Base-by-base conservation (phyloP, 176 grass and related monocot species). In the Carex scoparia region DNA sequence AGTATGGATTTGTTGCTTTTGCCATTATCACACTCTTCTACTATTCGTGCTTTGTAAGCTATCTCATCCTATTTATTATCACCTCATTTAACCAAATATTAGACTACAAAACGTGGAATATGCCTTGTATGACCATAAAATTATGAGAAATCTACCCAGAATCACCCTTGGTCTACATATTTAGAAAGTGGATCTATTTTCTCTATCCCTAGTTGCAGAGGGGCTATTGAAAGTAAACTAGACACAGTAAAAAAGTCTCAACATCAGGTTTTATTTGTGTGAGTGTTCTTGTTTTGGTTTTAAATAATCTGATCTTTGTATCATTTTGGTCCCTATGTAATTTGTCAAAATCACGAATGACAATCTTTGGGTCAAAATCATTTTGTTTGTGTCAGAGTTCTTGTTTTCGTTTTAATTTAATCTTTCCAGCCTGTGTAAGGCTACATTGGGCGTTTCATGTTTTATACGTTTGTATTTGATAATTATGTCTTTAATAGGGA, bases 1-100 rank as follows among this genome's bases (percentile, higher is more conserved):
- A 99, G 76, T 99, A 99, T 69, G 96, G 86, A 54, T 99, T 99
- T 92, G 91, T 99, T 65, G 90, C 84, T 77, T 91, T 99, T 75
- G 96, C 93, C 49, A 86, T 99, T 79, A 87, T 99, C 84, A 99
- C 96, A 0, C 93, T 99, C 65, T 85, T 99, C 38, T 94, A 92
- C 88, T 99, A 99, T 84, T 91, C 90, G 0, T 84, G 89, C 84
- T 95, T 95, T 42, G 96, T 99, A 88, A 94, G 96, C 85, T 30
- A 1, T 71, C 60, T 63, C 46, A 74, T 70, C 14, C 32, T 11
- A 84, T 70, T 14, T 85, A 56, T 49, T 57, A 73, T 80, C 4
- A 75, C 16, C 72, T 31, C 49, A 77, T 48, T 30, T 54, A 54
- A 18, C 48, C 10, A 77, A 77, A 55, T 3, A 76, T 28, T 42